Evolutionary conservation across 129 eudicot species (phyloP).

Genomic region (Flaveria ramosissima): DNA sequence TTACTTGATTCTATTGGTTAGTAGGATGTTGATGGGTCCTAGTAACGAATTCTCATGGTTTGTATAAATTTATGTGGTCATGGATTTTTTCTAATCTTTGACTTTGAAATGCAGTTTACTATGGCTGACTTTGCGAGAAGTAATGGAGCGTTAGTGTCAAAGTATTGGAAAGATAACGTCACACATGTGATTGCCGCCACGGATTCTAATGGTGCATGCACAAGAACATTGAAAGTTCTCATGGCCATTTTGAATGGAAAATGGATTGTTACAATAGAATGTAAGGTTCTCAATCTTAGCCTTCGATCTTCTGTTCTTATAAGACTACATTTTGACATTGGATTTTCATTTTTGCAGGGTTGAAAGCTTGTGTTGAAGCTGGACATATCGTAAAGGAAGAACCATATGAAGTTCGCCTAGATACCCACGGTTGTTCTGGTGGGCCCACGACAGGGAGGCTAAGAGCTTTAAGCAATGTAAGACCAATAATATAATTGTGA

Average conservation of each 20-base stretch:
- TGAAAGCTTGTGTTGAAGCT: constrained; percentile 59
- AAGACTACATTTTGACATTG: not conserved
- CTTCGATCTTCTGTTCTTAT: not conserved
- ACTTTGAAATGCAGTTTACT: constrained; percentile 44
- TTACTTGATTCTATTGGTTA: not conserved
- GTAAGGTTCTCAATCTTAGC: constrained; percentile 46
- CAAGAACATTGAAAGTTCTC: constrained; percentile 82
- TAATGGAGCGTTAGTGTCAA: constrained; percentile 61
- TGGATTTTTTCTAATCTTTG: not conserved
- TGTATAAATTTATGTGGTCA: not conserved
- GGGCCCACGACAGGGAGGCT: constrained; percentile 84
- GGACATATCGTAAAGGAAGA: constrained; percentile 53
- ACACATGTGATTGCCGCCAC: constrained; percentile 88
- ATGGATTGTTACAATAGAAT: constrained; percentile 75
- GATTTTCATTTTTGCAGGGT: constrained; percentile 48
- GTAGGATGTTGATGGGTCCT: not conserved
- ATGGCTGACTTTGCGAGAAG: constrained; percentile 65
- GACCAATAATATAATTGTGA: not conserved
- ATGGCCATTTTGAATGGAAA: constrained; percentile 86
- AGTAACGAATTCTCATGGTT: not conserved
- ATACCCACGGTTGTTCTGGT: constrained; percentile 71
- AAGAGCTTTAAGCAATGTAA: constrained; percentile 52
- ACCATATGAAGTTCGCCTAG: constrained; percentile 70
- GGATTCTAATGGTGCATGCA: constrained; percentile 80
- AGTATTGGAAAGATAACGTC: constrained; percentile 65